Conservation (phyloP, 345 rosid genomes). For the Gossypium rotundifolium region DNA sequence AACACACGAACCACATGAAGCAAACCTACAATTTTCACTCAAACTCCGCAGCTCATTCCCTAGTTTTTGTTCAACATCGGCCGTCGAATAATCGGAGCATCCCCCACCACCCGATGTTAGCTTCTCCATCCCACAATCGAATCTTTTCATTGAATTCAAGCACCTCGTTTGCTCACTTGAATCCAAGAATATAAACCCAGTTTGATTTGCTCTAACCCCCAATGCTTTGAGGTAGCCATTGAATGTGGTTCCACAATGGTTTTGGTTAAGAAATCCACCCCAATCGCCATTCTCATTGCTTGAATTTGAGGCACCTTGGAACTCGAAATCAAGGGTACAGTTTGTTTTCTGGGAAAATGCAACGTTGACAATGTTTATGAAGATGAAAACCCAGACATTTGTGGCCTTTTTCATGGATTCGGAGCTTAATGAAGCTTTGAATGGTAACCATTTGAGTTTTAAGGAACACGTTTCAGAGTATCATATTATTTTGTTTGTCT, state of each 20-base stretch:
- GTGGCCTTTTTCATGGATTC: neutral
- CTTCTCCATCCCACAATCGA: slow-evolving; percentile 38
- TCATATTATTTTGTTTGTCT: neutral
- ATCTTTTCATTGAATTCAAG: slow-evolving; percentile 17
- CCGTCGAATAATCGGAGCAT: slow-evolving; percentile 34
- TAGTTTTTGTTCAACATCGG: slow-evolving; percentile 24
- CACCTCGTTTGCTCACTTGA: slow-evolving; percentile 32
- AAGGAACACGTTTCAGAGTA: neutral
- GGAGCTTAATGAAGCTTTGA: neutral
- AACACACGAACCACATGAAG: slow-evolving; percentile 23
- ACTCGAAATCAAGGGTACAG: slow-evolving; percentile 23
- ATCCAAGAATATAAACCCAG: slow-evolving; percentile 30
- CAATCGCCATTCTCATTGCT: slow-evolving; percentile 29
- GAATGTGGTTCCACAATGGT: slow-evolving; percentile 29
- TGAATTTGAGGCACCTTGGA: neutral
- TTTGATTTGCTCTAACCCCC: slow-evolving; percentile 27
- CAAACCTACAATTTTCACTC: slow-evolving; percentile 18
- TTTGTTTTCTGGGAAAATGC: slow-evolving; percentile 14
- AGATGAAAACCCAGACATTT: slow-evolving; percentile 13
- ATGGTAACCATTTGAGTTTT: neutral
- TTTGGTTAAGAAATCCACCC: slow-evolving; percentile 33
- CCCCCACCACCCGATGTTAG: slow-evolving; percentile 31
- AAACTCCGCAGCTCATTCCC: slow-evolving; percentile 21
- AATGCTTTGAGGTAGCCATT: slow-evolving; percentile 26
- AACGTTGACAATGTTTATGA: slow-evolving; percentile 1